Percentiles rank a stretch among this genome's conserved stretches.
These are phyloP conservation scores for Kwoniella newhampshirensis DNA, from an alignment of 768 basidiomycete species.

Conservation along the genomic window DNA sequence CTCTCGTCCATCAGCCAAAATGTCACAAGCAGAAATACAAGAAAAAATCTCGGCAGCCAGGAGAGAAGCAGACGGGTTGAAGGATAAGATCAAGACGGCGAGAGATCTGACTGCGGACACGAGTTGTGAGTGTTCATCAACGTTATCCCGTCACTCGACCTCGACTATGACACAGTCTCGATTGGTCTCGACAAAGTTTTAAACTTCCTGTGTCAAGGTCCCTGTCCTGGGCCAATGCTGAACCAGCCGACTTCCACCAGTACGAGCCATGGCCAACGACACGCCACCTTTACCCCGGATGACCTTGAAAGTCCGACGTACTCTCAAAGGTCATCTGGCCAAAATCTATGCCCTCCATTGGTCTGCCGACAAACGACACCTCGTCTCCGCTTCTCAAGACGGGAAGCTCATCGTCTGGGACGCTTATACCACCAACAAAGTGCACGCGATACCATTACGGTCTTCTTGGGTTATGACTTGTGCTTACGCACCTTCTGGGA, in stretches of 20 bases:
- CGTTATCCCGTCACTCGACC: not conserved
- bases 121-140: constrained; percentile 66
- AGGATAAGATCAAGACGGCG: constrained; percentile 97
- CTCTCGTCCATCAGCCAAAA: constrained; percentile 6
- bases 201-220: not conserved
- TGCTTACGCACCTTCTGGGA: constrained; percentile 94
- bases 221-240: not conserved
- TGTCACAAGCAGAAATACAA: constrained; percentile 53
- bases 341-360: constrained; percentile 99
- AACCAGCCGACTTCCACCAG: constrained; percentile 56
- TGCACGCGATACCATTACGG: constrained; percentile 95
- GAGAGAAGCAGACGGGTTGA: constrained; percentile 92
- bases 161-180: not conserved
- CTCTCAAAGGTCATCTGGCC: constrained; percentile 93
- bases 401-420: constrained; percentile 99
- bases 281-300: constrained; percentile 94
- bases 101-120: constrained; percentile 98
- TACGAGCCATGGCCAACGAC: constrained; percentile 97
- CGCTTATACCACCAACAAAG: constrained; percentile 99
- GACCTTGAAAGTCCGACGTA: constrained; percentile 92
- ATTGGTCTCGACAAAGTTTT: not conserved
- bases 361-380: constrained; percentile 93
- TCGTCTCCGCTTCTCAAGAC: constrained; percentile 99
- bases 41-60: constrained; percentile 84
- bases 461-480: constrained; percentile 99